A percentile compares a stretch with the other conserved stretches of the same genome.
These are phyloP conservation scores for Ustilago trichophora DNA, from an alignment of 1,284 basidiomycete genomes.

Conservation along the genomic window DNA sequence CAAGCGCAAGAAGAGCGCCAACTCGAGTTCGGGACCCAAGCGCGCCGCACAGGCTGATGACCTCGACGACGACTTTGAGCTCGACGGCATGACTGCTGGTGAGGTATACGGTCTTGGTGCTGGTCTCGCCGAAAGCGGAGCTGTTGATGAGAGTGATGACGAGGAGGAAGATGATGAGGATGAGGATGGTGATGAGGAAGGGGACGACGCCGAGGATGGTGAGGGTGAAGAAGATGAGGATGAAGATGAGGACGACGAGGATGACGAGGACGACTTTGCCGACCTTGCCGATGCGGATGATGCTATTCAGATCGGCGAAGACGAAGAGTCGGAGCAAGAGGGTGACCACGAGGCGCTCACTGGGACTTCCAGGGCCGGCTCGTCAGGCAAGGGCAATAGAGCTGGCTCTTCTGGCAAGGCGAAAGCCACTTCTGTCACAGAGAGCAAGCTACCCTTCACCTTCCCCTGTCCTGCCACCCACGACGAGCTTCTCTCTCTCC, in stretches of 20 bases:
- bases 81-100: constrained; percentile 54
- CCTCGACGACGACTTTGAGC: constrained; percentile 85
- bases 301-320: constrained; percentile 52
- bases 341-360: constrained; percentile 43
- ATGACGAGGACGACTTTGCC: constrained; percentile 64
- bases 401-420: not conserved
- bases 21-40: constrained; percentile 60
- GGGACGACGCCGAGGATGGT: constrained; percentile 41
- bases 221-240: constrained; percentile 43
- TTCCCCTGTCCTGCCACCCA: constrained; percentile 88
- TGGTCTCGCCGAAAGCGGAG: constrained; percentile 58
- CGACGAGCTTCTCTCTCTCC: constrained; percentile 84
- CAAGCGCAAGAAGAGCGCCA: constrained; percentile 64
- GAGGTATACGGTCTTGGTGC: constrained; percentile 58
- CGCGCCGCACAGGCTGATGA: constrained; percentile 77
- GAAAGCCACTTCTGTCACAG: constrained; percentile 13
- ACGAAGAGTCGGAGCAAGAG: constrained; percentile 54
- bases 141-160: constrained; percentile 67
- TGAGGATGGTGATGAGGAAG: constrained; percentile 67
- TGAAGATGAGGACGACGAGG: constrained; percentile 69
- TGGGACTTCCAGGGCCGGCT: constrained; percentile 7
- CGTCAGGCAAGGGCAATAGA: constrained; percentile 13
- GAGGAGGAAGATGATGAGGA: constrained; percentile 61
- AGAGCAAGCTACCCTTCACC: constrained; percentile 77
- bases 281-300: constrained; percentile 56